Evolutionary conservation across 768 basidiomycete species (phyloP), one percentile per base, ranked within the genome.

Genomic region (Butyriboletus loyo): DNA sequence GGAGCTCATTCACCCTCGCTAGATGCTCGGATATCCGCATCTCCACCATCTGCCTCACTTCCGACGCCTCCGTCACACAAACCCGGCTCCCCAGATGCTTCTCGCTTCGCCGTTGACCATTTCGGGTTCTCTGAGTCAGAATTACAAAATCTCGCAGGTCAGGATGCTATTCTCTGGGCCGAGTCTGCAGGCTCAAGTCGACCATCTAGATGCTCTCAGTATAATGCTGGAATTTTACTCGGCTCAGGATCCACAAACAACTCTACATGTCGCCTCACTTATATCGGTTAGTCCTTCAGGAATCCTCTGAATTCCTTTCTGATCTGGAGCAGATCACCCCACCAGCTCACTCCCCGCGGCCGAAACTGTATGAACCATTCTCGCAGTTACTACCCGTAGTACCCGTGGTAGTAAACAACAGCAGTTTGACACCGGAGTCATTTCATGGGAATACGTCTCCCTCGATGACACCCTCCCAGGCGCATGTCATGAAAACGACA

Each of bases 61-160:
- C 89, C 87, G 45, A 91, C 88, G 7, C 89, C 89, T 31, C 89
- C 89, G 22, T 84, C 87, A 22, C 81, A 89, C 60, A 85, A 89
- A 58, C 80, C 86, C 17, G 75, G 81, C 34, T 87, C 85, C 34
- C 86, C 87, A 45, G 85, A 87, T 61, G 80, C 81, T 19, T 79
- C 82, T 36, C 78, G 87, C 53, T 82, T 83, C 62, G 85, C 80
- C 9, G 72, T 89, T 39, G 84, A 87, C 56, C 75, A 83, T 62
- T 87, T 86, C 62, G 77, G 77, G 13, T 79, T 92, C 53, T 78
- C 72, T 48, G 81, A 85, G 52, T 60, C 69, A 30, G 85, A 91
- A 59, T 70, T 87, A 36, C 66, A 67, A 19, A 70, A 74, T 43
- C 77, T 89, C 38, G 77, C 84, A 70, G 88, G 89, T 89, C 54